phyloP scores from a whole-genome alignment of 2,329 filamentous ascomycete species.

The Verticillium tricorpus region DNA sequence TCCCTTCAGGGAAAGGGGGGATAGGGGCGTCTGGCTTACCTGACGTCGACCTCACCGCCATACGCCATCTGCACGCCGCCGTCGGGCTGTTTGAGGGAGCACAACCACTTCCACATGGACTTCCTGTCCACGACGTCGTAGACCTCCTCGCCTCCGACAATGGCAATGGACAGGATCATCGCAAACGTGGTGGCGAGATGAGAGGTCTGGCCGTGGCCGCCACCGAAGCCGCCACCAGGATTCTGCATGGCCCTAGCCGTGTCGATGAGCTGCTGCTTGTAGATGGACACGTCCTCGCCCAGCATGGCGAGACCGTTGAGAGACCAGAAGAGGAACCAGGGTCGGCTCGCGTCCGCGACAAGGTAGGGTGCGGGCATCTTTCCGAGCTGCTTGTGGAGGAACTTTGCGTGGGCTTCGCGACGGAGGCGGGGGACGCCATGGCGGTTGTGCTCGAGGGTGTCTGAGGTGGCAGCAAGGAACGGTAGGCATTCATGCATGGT shows the following conservation, averaged over 20 bases:
- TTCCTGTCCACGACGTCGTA: slow-evolving; percentile 76
- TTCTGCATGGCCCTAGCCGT: slow-evolving; percentile 84
- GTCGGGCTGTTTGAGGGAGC: slow-evolving; percentile 75
- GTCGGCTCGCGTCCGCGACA: slow-evolving; percentile 77
- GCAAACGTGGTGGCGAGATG: slow-evolving; percentile 91
- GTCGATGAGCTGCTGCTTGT: slow-evolving; percentile 64
- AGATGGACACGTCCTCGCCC: slow-evolving; percentile 66
- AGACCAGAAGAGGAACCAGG: slow-evolving; percentile 95
- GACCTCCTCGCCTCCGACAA: slow-evolving; percentile 70
- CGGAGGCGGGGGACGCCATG: slow-evolving; percentile 73
- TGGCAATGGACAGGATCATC: slow-evolving; percentile 69
- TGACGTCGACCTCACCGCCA: slow-evolving; percentile 88
- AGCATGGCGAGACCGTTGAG: slow-evolving; percentile 71
- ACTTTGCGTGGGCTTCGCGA: slow-evolving; percentile 55
- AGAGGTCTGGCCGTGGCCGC: slow-evolving; percentile 84
- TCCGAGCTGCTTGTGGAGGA: slow-evolving; percentile 54
- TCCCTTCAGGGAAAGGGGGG: slow-evolving; percentile 1
- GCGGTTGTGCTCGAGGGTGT: slow-evolving; percentile 55
- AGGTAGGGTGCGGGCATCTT: slow-evolving; percentile 67
- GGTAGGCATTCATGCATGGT: slow-evolving; percentile 67
- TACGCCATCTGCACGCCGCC: slow-evolving; percentile 87
- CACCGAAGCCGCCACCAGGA: slow-evolving; percentile 78
- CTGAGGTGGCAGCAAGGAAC: slow-evolving; percentile 54
- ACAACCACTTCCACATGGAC: slow-evolving; percentile 88
- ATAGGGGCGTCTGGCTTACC: slow-evolving; percentile 44